phyloP scores from a whole-genome alignment of 2,329 filamentous ascomycete species.

The Xylogone sp. region DNA sequence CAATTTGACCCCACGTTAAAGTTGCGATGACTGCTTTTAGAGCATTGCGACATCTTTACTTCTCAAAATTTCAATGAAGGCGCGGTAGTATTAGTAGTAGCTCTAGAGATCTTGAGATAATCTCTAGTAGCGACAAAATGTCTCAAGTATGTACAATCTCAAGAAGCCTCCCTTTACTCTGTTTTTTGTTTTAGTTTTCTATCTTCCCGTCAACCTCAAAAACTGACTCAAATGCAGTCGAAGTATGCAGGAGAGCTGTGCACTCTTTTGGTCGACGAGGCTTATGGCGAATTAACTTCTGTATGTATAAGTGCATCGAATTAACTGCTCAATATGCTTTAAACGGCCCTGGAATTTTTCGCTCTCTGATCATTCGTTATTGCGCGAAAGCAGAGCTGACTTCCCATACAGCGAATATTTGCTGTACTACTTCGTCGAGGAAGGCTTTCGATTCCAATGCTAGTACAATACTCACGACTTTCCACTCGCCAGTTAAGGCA shows the following conservation, averaged over 20 bases:
- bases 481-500: slow-evolving; percentile 72
- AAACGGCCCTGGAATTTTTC: not conserved
- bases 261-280: slow-evolving; percentile 81
- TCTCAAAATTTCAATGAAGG: slow-evolving; percentile 23
- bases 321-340: too few relatives aligned
- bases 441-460: slow-evolving; percentile 65
- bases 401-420: slow-evolving; percentile 73
- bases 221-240: slow-evolving; percentile 40
- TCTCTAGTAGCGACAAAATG: slow-evolving; percentile 66
- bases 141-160: slow-evolving; percentile 45
- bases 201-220: slow-evolving; percentile 1
- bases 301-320: slow-evolving; percentile 51
- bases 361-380: not conserved
- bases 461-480: slow-evolving; percentile 70
- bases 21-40: not conserved
- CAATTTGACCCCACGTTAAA: not conserved
- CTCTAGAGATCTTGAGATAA: slow-evolving; percentile 76
- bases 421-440: slow-evolving; percentile 74
- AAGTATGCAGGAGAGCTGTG: slow-evolving; percentile 84
- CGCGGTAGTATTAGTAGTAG: slow-evolving; percentile 66
- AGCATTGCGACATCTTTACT: not conserved
- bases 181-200: slow-evolving; percentile 17
- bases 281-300: slow-evolving; percentile 87
- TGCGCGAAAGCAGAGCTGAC: slow-evolving; percentile 16
- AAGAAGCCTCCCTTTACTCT: slow-evolving; percentile 13